Evolutionary conservation across 768 basidiomycete genomes (phyloP), one percentile per base, ranked within the genome.

Genomic region (Leucogyrophana mollusca): DNA sequence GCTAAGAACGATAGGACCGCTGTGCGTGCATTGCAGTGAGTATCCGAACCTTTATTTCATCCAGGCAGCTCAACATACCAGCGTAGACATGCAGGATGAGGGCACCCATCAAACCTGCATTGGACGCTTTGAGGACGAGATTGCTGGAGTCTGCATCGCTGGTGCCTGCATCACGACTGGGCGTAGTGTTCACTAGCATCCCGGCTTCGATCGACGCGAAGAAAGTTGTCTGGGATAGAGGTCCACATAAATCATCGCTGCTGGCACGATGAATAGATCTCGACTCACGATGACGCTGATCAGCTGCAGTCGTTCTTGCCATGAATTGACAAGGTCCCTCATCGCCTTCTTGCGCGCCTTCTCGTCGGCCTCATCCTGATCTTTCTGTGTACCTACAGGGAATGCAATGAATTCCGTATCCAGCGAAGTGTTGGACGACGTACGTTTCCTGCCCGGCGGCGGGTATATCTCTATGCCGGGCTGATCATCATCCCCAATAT

Each of bases 231-330:
- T 83, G 47, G 13, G n/a, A 6, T 13, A 42, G 14, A 33, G 45
- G 24, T 46, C 13, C 21, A 22, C 9, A 34, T 21, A 34, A 9
- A 17, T 20, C 14, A 38, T 4, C 27, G 13, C 9, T 27, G 3
- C 14, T 2, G 17, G n/a, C 3, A 22, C n/a, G 17, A 18, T 9
- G 16, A 11, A 1, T n/a, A 45, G 14, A 30, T 30, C 11, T 18
- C 22, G 21, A 65, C 78, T 55, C 37, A 80, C 81, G 41, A 82
- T 79, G 25, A 83, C 72, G 33, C 71, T 76, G 59, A 83, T 80
- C 9, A 83, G 64, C 61, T 82, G 79, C 34, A 83, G 68, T 34
- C 80, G 68, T 48, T 83, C 81, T 69, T 78, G 75, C 82, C 82
- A 83, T 3, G 78, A 77, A 53, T 74, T 72, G n/a, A 79, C 69